Conservation (phyloP, 345 rosid genomes). For the Pseudoturritis turrita region DNA sequence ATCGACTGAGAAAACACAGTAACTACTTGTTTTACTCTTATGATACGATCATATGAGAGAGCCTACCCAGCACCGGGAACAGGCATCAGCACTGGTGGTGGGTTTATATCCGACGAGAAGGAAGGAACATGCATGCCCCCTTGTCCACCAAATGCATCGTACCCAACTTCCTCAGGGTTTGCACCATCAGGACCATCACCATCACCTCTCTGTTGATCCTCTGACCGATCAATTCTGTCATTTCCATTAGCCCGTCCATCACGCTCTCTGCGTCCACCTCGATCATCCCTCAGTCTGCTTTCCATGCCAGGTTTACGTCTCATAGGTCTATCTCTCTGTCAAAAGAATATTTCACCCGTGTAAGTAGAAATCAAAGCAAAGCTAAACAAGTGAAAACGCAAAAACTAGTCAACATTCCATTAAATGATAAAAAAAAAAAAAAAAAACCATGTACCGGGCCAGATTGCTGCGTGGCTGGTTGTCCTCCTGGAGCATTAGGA, state of each 20-base stretch:
- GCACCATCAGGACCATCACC: conserved; percentile 67
- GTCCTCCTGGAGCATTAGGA: conserved; percentile 94
- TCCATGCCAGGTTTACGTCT: conserved; percentile 68
- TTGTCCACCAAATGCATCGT: conserved; percentile 70
- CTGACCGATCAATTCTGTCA: conserved; percentile 73
- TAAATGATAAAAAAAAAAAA: background rate
- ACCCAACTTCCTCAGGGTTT: conserved; percentile 57
- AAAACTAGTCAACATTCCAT: background rate
- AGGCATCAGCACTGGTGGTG: conserved; percentile 98
- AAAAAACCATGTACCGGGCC: conserved; percentile 41
- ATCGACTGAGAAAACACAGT: background rate
- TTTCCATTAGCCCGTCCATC: conserved; percentile 60
- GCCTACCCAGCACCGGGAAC: conserved; percentile 99
- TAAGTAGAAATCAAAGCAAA: background rate
- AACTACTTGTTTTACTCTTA: background rate
- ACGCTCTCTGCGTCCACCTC: conserved; percentile 76
- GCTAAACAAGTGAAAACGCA: background rate
- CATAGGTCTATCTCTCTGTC: conserved; percentile 71
- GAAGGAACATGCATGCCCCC: conserved; percentile 70
- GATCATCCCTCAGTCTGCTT: conserved; percentile 77
- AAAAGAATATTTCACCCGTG: background rate
- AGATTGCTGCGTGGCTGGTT: conserved; percentile 80
- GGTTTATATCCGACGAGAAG: conserved; percentile 72
- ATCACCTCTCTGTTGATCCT: conserved; percentile 59
- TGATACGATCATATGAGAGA: background rate